Percentiles rank a stretch among this genome's conserved stretches.
Evolutionary conservation across 2,329 filamentous ascomycete genomes (phyloP).

Genomic region (Botryotinia globosa): DNA sequence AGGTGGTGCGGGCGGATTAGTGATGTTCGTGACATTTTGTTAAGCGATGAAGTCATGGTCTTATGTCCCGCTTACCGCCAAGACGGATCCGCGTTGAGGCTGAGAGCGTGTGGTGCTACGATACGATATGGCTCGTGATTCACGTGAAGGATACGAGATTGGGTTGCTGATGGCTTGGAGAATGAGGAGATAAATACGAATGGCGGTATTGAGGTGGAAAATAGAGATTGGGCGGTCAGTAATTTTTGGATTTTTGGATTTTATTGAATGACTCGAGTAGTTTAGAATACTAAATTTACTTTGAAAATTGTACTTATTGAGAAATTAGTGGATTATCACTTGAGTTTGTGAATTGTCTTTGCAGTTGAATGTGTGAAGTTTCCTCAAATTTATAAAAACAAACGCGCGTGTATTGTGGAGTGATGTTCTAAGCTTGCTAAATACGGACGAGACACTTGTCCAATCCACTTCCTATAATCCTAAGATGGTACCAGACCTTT

Average conservation of each 20-base stretch:
- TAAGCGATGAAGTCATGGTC: conserved; percentile 3
- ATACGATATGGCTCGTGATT: background rate
- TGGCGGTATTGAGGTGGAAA: background rate
- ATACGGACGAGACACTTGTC: background rate
- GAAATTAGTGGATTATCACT: background rate
- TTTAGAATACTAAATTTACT: background rate
- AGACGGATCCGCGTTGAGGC: conserved; percentile 5
- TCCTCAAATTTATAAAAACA: background rate
- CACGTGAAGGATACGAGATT: background rate
- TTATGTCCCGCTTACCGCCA: conserved; percentile 14
- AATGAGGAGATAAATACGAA: conserved; percentile 1
- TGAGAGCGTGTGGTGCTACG: conserved; percentile 1
- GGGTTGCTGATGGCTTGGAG: background rate
- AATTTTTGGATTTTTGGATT: background rate
- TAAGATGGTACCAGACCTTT: background rate
- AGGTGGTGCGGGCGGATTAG: background rate
- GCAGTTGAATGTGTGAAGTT: background rate
- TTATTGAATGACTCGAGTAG: background rate
- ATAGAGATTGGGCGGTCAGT: background rate
- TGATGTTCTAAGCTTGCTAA: background rate
- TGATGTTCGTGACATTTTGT: background rate
- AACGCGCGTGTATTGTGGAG: background rate
- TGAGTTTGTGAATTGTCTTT: background rate
- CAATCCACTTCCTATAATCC: background rate
- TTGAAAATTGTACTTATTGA: background rate